Percentiles rank a stretch among this genome's conserved stretches.
phyloP scores from a whole-genome alignment of 164 flowering plant genomes.

The Amborella trichopoda region DNA sequence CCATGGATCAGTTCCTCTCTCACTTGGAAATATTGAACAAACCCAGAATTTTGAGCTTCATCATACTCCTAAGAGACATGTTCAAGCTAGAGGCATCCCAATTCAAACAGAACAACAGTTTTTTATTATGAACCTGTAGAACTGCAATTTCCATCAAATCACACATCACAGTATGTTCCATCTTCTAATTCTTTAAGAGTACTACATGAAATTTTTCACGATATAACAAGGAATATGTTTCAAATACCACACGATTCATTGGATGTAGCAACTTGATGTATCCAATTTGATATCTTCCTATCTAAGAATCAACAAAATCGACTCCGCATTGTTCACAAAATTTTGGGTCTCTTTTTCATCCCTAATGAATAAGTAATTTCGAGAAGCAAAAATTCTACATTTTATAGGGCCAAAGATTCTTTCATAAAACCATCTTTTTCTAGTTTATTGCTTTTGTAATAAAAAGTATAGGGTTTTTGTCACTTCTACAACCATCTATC shows the following conservation, averaged over 20 bases:
- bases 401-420: no score
- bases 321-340: not conserved
- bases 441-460: no score
- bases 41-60: not conserved
- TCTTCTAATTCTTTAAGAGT: conserved; percentile 1
- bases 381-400: no score
- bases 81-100: no score
- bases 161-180: not conserved
- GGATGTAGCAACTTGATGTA: not conserved
- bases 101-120: not conserved
- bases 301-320: not conserved
- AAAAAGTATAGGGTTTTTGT: no score
- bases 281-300: not conserved
- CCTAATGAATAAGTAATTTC: no score
- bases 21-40: not conserved
- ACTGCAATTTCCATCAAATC: not conserved
- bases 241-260: conserved; percentile 1
- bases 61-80: not conserved
- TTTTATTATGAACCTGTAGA: not conserved
- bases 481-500: no score
- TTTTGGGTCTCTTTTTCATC: not conserved
- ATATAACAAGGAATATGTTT: not conserved
- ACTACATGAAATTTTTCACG: not conserved
- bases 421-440: no score
- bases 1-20: not conserved